A percentile compares a stretch with the other conserved stretches of the same genome.
Conservation (phyloP, 768 basidiomycete species). For the Hericium rajendrae region DNA sequence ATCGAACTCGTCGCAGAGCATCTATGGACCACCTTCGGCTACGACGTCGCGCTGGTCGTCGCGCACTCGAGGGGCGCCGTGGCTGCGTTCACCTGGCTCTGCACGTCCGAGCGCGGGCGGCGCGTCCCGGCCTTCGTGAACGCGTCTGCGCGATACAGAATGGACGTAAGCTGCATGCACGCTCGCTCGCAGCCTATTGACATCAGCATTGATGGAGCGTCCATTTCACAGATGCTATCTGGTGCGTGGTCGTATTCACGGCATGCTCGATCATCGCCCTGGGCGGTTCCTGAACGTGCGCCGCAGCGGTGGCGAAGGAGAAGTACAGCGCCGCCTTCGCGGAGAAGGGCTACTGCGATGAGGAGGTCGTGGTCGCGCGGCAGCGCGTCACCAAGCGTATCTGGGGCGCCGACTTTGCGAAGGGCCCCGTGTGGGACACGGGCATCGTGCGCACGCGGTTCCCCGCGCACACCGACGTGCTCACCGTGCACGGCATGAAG, state of each 20-base stretch:
- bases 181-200: not conserved
- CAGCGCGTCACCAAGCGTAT: constrained; percentile 43
- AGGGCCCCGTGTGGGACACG: constrained; percentile 57
- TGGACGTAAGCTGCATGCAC: constrained; percentile 44
- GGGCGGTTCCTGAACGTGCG: not conserved
- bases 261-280: no score
- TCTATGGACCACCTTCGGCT: constrained; percentile 50
- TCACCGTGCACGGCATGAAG: constrained; percentile 68
- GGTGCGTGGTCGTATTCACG: constrained; percentile 6
- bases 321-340: constrained; percentile 42
- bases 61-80: constrained; percentile 75
- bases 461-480: constrained; percentile 51
- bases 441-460: constrained; percentile 61
- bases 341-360: constrained; percentile 50
- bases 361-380: constrained; percentile 59
- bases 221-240: constrained; percentile 3
- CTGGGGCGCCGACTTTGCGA: constrained; percentile 48
- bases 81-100: constrained; percentile 60
- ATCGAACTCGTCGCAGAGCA: constrained; percentile 54
- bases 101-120: constrained; percentile 48
- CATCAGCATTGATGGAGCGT: not conserved
- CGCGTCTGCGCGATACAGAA: constrained; percentile 68
- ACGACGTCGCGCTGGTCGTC: constrained; percentile 58
- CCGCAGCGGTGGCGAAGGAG: constrained; percentile 8
- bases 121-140: constrained; percentile 58